A percentile compares a stretch with the other conserved stretches of the same genome.
Conservation (phyloP, 345 rosid genomes). For the Salix arbutifolia region DNA sequence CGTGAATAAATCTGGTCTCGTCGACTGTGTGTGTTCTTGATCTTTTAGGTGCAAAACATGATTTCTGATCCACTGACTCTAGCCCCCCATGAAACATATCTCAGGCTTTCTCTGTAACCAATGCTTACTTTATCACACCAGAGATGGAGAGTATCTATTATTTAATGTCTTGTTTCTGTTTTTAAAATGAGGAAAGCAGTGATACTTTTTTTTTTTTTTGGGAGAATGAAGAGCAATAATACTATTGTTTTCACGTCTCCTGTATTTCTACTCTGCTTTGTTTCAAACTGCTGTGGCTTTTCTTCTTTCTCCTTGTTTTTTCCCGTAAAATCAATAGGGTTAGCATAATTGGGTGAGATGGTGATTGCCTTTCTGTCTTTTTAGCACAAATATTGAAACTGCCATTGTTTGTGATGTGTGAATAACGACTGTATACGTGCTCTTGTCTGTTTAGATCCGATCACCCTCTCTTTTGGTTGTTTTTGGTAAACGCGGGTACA, state of each 20-base stretch:
- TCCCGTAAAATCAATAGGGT: neutral
- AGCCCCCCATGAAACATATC: slow-evolving; percentile 13
- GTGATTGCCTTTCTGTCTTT: neutral
- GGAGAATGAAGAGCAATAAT: neutral
- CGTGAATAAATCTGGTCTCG: slow-evolving; percentile 8
- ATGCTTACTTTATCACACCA: slow-evolving; percentile 16
- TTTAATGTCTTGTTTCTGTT: slow-evolving; percentile 1
- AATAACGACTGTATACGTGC: neutral
- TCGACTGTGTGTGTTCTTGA: neutral
- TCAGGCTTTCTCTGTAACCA: slow-evolving; percentile 59
- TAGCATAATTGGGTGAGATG: neutral
- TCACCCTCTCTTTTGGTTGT: neutral
- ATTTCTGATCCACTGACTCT: slow-evolving; percentile 32
- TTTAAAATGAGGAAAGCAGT: slow-evolving; percentile 2
- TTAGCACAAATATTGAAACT: neutral
- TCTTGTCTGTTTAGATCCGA: neutral
- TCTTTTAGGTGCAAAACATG: slow-evolving; percentile 25
- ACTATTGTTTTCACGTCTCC: neutral
- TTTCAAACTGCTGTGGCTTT: neutral
- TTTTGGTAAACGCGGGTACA: slow-evolving; percentile 4
- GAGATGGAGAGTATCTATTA: neutral
- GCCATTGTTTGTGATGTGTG: neutral
- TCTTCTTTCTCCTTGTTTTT: neutral
- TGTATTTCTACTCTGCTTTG: neutral
- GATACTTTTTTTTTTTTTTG: too few relatives aligned